Percentiles rank a stretch among this genome's conserved stretches.
phyloP scores from a whole-genome alignment of 345 rosid genomes.

The Erysimum cheiranthoides region DNA sequence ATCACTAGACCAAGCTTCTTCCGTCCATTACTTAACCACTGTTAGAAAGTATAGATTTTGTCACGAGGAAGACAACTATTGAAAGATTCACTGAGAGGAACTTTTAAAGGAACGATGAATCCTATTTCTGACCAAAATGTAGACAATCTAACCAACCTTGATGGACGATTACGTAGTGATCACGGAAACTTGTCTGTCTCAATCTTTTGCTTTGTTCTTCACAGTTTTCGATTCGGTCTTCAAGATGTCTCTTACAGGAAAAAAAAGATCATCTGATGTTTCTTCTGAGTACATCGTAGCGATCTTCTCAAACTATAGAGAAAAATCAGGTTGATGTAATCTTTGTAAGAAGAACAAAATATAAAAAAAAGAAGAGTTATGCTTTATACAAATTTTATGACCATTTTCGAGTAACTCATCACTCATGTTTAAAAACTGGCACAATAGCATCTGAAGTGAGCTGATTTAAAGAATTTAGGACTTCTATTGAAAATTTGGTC shows the following conservation, averaged over 20 bases:
- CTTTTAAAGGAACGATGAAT: conserved; percentile 26
- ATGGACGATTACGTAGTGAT: conserved; percentile 13
- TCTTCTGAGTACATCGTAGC: background rate
- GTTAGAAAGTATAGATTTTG: conserved; percentile 19
- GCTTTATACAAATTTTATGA: no score
- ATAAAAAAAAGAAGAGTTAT: no score
- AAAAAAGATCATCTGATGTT: background rate
- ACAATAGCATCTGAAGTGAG: no score
- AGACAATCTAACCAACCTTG: conserved; percentile 35
- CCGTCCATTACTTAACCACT: background rate
- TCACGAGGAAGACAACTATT: conserved; percentile 2
- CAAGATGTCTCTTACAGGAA: conserved; percentile 7
- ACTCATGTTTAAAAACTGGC: no score
- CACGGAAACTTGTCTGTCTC: background rate
- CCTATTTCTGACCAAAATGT: conserved; percentile 25
- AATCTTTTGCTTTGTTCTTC: conserved; percentile 2
- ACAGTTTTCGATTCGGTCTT: background rate
- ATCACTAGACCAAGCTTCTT: conserved; percentile 22
- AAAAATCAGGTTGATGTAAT: no score
- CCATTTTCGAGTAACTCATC: no score
- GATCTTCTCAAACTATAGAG: conserved; percentile 6
- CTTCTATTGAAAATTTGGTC: no score
- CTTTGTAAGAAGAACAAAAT: no score
- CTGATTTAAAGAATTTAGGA: no score
- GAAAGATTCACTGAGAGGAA: conserved; percentile 35